A percentile compares a stretch with the other conserved stretches of the same genome.
phyloP scores from a whole-genome alignment of 2,329 filamentous ascomycete genomes.

The Clonostachys solani region DNA sequence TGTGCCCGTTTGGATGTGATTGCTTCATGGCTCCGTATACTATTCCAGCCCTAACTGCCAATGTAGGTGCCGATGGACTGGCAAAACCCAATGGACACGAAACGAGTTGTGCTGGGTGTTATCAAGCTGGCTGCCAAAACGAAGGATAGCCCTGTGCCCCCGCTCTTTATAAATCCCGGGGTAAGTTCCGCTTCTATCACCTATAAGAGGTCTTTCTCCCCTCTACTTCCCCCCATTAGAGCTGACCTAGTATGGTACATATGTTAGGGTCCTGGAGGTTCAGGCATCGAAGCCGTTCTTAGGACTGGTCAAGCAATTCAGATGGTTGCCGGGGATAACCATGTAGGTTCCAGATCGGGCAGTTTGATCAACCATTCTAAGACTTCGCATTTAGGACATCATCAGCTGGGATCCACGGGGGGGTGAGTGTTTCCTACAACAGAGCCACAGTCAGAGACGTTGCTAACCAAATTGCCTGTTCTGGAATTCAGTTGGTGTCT shows the following conservation, averaged over 20 bases:
- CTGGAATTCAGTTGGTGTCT: slow-evolving; percentile 31
- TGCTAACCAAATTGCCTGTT: background rate
- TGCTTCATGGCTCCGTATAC: background rate
- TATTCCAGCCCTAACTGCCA: background rate
- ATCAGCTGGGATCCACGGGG: slow-evolving; percentile 48
- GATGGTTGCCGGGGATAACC: slow-evolving; percentile 38
- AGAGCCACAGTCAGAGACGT: background rate
- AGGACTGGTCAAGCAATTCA: slow-evolving; percentile 27
- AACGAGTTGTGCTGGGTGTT: slow-evolving; percentile 23
- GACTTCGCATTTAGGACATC: slow-evolving; percentile 28
- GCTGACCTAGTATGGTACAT: background rate
- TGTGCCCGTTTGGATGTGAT: slow-evolving; percentile 26
- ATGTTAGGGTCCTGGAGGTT: slow-evolving; percentile 42
- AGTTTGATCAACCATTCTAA: background rate
- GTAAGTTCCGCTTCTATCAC: slow-evolving; percentile 9
- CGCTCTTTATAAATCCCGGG: slow-evolving; percentile 27
- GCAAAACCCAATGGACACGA: slow-evolving; percentile 16
- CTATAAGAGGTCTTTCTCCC: background rate
- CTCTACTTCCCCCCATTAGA: background rate
- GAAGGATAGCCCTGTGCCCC: slow-evolving; percentile 13
- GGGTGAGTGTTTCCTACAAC: slow-evolving; percentile 10
- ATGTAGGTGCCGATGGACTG: slow-evolving; percentile 27
- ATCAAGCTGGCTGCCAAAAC: slow-evolving; percentile 23
- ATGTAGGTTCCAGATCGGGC: slow-evolving; percentile 21
- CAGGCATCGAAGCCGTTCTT: slow-evolving; percentile 29